Evolutionary conservation across 805 yeast genomes (phyloP).

Genomic region (Candida dajiaensis): DNA sequence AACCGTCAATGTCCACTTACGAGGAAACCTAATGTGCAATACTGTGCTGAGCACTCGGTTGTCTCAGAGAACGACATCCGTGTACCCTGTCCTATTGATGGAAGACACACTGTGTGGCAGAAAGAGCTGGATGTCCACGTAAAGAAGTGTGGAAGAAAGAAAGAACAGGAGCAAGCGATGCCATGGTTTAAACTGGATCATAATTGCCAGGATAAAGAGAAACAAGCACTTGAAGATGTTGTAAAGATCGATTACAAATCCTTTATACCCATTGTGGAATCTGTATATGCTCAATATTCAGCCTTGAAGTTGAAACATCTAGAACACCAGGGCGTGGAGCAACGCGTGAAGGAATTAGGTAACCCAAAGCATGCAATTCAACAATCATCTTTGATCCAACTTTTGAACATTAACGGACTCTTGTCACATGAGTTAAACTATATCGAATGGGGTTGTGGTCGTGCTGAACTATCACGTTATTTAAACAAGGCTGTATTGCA

Average conservation of each 20-base stretch:
- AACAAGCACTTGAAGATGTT: constrained; percentile 6
- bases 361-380: constrained; percentile 76
- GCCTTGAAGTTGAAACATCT: constrained; percentile 23
- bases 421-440: constrained; percentile 34
- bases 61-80: constrained; percentile 30
- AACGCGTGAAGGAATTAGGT: constrained; percentile 31
- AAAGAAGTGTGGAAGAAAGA: constrained; percentile 49
- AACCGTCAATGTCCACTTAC: constrained; percentile 58
- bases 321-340: constrained; percentile 22
- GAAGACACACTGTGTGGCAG: constrained; percentile 67
- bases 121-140: constrained; percentile 50
- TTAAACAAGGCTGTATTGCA: constrained; percentile 31
- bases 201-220: constrained; percentile 28
- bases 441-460: constrained; percentile 87
- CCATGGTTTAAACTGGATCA: constrained; percentile 46
- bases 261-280: constrained; percentile 31
- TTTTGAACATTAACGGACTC: constrained; percentile 39
- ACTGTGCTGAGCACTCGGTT: constrained; percentile 58
- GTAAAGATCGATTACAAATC: constrained; percentile 18
- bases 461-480: constrained; percentile 75
- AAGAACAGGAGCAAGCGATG: constrained; percentile 22
- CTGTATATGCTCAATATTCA: constrained; percentile 31
- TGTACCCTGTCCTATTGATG: constrained; percentile 73
- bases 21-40: constrained; percentile 40
- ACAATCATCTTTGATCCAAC: constrained; percentile 75